Base-by-base conservation (phyloP, 2,329 filamentous ascomycete genomes). In the Emericellopsis cladophorae region DNA sequence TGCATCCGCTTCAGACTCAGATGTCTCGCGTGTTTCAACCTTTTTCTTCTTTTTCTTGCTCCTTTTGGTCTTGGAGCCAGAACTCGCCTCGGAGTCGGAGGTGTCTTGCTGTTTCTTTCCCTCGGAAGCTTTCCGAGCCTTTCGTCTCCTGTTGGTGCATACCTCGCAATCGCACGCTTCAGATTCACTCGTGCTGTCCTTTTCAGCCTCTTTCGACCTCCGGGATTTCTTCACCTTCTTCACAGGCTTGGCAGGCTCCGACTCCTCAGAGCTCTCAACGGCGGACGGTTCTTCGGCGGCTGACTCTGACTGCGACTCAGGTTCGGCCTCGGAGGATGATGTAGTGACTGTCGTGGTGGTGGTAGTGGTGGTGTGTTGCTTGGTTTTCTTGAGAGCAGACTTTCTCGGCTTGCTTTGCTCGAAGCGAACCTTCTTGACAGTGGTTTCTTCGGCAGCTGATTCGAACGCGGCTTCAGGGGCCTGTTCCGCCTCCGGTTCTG, bases 371-470 rank as follows among this genome's bases (percentile, higher is more conserved):
- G 26, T 29, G 26, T 12, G 12, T 3, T 29, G 26, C 26, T 12
- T 9, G 26, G 18, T 31, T 38, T 58, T 56, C 45, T 66, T 67
- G 43, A 63, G 38, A 4, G 60, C 60, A 4, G 65, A 58, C 47
- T 62, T 66, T 40, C 45, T 50, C 3, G 55, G 48, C 7, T 38
- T 40, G 7, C 55, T 48, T 29, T 29, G 9, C 12, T 61, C 48
- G 42, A 71, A 71, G 14, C 62, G 64, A 26, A 71, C 67, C 41
- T 63, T 67, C 47, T 69, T 69, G 24, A 24, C 35, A 16, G 37
- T 12, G 18, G 40, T 3, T 12, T 35, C 32, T 10, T 35, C 32
- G n/a, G 32, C 8, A 35, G 18, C 32, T 14, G 32, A 9, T 3
- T 35, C n/a, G 8, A 5, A 9, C n/a, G 18, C 32, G 18, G n/a